These are phyloP conservation scores for Mycotypha africana DNA, from an alignment of 371 early-diverging fungal species.

Conservation along the genomic window DNA sequence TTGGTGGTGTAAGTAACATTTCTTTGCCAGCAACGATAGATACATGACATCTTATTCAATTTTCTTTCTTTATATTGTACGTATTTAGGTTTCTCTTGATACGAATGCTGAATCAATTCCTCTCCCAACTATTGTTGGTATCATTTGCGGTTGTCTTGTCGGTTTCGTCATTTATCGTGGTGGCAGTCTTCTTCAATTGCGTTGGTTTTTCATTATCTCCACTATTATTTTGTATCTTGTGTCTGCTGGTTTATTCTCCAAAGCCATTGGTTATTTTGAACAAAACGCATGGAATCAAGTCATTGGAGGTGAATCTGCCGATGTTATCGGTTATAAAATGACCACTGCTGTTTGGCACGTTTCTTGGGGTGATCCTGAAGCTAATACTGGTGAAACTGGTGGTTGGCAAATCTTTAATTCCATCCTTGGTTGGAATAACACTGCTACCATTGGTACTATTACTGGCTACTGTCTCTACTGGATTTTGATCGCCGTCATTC, in stretches of 20 bases:
- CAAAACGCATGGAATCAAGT: constrained; percentile 47
- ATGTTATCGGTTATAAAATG: constrained; percentile 31
- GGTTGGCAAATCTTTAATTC: constrained; percentile 70
- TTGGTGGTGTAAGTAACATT: constrained; percentile 75
- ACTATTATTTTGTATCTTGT: constrained; percentile 70
- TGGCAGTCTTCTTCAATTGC: constrained; percentile 58
- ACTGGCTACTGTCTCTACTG: constrained; percentile 73
- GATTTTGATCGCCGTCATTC: constrained; percentile 43
- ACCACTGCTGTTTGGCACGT: constrained; percentile 41
- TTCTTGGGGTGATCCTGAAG: constrained; percentile 45
- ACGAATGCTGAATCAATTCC: constrained; percentile 69
- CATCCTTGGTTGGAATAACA: constrained; percentile 74
- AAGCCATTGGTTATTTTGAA: constrained; percentile 55
- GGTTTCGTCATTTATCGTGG: constrained; percentile 69
- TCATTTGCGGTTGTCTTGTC: constrained; percentile 57
- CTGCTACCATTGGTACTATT: constrained; percentile 67
- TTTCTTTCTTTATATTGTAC: constrained; percentile 32
- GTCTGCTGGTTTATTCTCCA: constrained; percentile 72
- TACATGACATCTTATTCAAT: constrained; percentile 30
- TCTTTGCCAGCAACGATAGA: no score
- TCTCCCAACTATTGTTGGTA: constrained; percentile 64
- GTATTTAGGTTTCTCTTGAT: constrained; percentile 47
- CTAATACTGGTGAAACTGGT: constrained; percentile 35
- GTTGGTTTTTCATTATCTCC: constrained; percentile 72
- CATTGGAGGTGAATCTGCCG: constrained; percentile 46